Percentiles rank a stretch among this genome's conserved stretches.
phyloP scores from a whole-genome alignment of 2,329 filamentous ascomycete species.

The Xylariaceae sp. region DNA sequence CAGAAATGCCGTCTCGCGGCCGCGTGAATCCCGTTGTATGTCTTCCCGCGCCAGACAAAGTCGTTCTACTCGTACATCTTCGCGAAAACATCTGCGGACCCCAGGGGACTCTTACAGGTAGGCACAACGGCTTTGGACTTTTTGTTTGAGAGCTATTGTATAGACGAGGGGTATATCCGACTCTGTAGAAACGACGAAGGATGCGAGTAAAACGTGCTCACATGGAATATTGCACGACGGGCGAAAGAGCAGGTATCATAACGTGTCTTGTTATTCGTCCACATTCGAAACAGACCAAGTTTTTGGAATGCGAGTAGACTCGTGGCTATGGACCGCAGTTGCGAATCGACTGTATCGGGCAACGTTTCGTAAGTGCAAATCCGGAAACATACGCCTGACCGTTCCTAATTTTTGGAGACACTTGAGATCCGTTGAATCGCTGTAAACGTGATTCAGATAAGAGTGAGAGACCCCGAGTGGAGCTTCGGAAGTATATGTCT shows the following conservation, averaged over 20 bases:
- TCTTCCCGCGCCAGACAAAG: constrained; percentile 55
- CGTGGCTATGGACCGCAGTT: constrained; percentile 60
- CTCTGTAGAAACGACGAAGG: constrained; percentile 63
- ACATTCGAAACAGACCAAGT: constrained; percentile 40
- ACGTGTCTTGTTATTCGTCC: constrained; percentile 43
- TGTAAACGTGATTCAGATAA: constrained; percentile 44
- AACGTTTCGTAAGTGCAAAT: constrained; percentile 55
- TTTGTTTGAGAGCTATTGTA: constrained; percentile 64
- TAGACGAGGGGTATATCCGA: constrained; percentile 66
- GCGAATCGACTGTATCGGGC: constrained; percentile 61
- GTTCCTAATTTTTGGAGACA: constrained; percentile 47
- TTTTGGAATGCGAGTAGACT: constrained; percentile 57
- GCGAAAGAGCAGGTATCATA: constrained; percentile 59
- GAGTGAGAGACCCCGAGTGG: constrained; percentile 48
- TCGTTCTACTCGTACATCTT: constrained; percentile 71
- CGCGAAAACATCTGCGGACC: constrained; percentile 67
- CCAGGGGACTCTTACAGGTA: constrained; percentile 66
- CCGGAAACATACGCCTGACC: constrained; percentile 54
- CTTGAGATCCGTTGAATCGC: constrained; percentile 43
- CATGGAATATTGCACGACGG: constrained; percentile 55
- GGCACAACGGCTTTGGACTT: constrained; percentile 66
- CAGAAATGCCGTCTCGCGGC: constrained; percentile 63
- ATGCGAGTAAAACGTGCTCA: constrained; percentile 59
- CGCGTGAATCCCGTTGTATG: constrained; percentile 65
- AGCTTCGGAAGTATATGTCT: constrained; percentile 49